phyloP scores from a whole-genome alignment of 148 eudicot species.

The Chenopodium formosanum region DNA sequence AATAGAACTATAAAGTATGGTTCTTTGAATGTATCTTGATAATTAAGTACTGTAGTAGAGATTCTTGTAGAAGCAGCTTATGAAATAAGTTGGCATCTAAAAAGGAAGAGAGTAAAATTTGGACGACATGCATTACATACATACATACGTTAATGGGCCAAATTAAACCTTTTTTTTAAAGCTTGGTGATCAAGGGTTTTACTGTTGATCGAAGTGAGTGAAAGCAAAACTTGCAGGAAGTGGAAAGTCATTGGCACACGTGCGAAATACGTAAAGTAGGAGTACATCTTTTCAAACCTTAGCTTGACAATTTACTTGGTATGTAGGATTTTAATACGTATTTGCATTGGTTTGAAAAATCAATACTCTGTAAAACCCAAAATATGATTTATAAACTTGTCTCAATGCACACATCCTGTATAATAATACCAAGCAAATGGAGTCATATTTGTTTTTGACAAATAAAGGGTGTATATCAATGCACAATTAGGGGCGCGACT shows the following conservation, averaged over 20 bases:
- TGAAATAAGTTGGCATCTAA: background rate
- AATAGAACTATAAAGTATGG: background rate
- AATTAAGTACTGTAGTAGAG: background rate
- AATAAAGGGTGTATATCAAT: too few species aligned
- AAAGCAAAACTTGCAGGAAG: slow-evolving; percentile 27
- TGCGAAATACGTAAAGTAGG: slow-evolving; percentile 16
- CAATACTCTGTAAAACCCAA: too few species aligned
- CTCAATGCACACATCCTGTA: too few species aligned
- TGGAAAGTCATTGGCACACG: slow-evolving; percentile 22
- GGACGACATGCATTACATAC: slow-evolving; percentile 17
- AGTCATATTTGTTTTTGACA: too few species aligned
- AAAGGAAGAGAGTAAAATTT: slow-evolving; percentile 15
- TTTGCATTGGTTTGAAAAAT: too few species aligned
- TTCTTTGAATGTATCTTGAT: background rate
- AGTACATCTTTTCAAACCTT: background rate
- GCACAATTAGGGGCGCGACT: too few species aligned
- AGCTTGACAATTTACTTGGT: too few species aligned
- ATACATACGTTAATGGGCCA: background rate
- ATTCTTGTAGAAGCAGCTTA: background rate
- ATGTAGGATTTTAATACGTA: too few species aligned
- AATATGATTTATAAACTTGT: too few species aligned
- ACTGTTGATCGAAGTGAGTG: background rate
- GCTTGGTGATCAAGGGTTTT: slow-evolving; percentile 16
- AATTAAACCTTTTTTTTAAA: background rate
- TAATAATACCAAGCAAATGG: too few species aligned